Evolutionary conservation across 2,329 filamentous ascomycete genomes (phyloP).

Genomic region (Pyrenophora graminea): DNA sequence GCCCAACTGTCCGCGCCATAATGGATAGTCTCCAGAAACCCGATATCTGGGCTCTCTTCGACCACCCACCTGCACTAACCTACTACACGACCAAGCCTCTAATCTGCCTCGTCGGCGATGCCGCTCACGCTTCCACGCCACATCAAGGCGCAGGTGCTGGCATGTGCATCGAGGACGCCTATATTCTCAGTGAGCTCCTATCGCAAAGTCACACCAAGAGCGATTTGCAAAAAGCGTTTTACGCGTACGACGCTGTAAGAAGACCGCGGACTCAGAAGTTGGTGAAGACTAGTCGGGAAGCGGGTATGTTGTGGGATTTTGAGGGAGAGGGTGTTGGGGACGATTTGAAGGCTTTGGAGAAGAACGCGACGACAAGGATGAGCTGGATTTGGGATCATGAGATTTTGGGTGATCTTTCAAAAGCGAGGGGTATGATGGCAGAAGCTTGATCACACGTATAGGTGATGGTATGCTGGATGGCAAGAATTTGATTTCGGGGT

Average conservation of each 20-base stretch:
- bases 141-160: slow-evolving; percentile 60
- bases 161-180: slow-evolving; percentile 60
- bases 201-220: slow-evolving; percentile 15
- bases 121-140: slow-evolving; percentile 9
- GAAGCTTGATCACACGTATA: not conserved
- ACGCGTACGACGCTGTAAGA: slow-evolving; percentile 46
- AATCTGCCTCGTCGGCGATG: slow-evolving; percentile 57
- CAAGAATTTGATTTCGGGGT: too few relatives aligned
- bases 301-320: slow-evolving; percentile 49
- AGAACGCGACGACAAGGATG: slow-evolving; percentile 39
- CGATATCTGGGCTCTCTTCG: slow-evolving; percentile 55
- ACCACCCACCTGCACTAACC: slow-evolving; percentile 50
- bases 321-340: slow-evolving; percentile 37
- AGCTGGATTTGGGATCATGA: slow-evolving; percentile 50
- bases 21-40: slow-evolving; percentile 50
- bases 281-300: slow-evolving; percentile 47
- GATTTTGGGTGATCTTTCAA: slow-evolving; percentile 37
- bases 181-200: slow-evolving; percentile 51
- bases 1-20: slow-evolving; percentile 21
- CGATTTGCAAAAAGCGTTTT: slow-evolving; percentile 41
- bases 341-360: slow-evolving; percentile 40
- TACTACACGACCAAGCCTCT: slow-evolving; percentile 43
- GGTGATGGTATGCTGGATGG: too few relatives aligned
- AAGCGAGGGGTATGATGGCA: slow-evolving; percentile 19
- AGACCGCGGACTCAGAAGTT: slow-evolving; percentile 47